A percentile compares a stretch with the other conserved stretches of the same genome.
Conservation (phyloP, 2,329 filamentous ascomycete species). For the Xylariomycetidae sp. region DNA sequence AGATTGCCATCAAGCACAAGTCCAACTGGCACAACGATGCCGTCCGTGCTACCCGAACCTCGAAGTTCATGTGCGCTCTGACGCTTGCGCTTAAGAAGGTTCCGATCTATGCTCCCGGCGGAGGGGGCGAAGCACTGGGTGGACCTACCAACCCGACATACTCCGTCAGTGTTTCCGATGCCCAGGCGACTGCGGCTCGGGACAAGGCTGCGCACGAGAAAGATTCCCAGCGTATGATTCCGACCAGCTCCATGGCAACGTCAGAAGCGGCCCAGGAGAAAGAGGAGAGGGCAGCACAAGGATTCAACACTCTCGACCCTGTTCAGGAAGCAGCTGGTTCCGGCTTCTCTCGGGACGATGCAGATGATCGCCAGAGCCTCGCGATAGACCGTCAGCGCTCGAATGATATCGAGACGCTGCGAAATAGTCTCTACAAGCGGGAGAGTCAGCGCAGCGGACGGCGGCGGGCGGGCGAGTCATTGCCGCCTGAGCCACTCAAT, state of each 20-base stretch:
- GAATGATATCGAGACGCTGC: constrained; percentile 30
- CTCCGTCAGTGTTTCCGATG: constrained; percentile 68
- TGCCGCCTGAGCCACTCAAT: constrained; percentile 13
- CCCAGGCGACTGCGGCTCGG: constrained; percentile 58
- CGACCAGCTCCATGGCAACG: constrained; percentile 24
- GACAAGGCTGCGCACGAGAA: constrained; percentile 53
- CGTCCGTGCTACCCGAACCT: constrained; percentile 72
- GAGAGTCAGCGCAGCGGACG: constrained; percentile 23
- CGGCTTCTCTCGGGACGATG: constrained; percentile 32
- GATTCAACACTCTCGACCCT: constrained; percentile 36
- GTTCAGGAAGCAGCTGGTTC: constrained; percentile 29
- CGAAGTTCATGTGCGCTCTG: constrained; percentile 95
- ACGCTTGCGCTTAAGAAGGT: constrained; percentile 79
- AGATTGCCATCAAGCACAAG: constrained; percentile 84
- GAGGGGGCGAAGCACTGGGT: constrained; percentile 56
- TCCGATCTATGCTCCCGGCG: constrained; percentile 77
- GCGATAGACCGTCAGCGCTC: constrained; percentile 31
- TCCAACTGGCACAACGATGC: constrained; percentile 86
- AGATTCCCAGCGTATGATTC: constrained; percentile 61
- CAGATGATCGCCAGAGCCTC: too few species aligned
- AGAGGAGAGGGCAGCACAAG: constrained; percentile 40
- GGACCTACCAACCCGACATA: constrained; percentile 72
- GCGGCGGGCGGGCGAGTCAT: constrained; percentile 24
- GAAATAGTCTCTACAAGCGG: constrained; percentile 18
- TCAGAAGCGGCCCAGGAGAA: constrained; percentile 17